Evolutionary conservation across 2,329 filamentous ascomycete genomes (phyloP).

Genomic region (Colletotrichum sp.): DNA sequence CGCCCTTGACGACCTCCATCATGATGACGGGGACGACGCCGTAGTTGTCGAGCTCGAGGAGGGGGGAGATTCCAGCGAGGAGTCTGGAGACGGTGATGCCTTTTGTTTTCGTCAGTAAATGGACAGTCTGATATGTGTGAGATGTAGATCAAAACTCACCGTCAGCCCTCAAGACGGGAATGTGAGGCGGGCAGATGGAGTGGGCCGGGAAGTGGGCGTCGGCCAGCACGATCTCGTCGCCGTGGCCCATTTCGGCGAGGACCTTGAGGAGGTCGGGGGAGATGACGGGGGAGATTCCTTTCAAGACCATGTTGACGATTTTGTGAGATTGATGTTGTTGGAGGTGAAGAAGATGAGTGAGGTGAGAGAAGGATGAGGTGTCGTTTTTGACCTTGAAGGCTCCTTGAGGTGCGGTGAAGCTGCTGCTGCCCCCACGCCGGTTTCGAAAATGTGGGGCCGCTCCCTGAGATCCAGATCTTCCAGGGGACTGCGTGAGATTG

Average conservation of each 20-base stretch:
- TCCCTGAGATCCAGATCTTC: not conserved
- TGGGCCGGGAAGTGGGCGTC: slow-evolving; percentile 19
- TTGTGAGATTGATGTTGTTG: not conserved
- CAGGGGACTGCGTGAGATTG: not conserved
- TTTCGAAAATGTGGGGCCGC: not conserved
- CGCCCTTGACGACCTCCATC: slow-evolving; percentile 20
- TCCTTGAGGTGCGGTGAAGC: not conserved
- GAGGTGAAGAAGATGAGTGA: not conserved
- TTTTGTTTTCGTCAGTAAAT: not conserved
- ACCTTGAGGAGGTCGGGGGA: slow-evolving; percentile 19
- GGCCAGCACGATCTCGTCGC: slow-evolving; percentile 14
- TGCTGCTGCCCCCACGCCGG: not conserved
- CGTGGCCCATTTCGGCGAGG: slow-evolving; percentile 18
- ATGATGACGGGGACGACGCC: slow-evolving; percentile 17
- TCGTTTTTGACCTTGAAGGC: not conserved
- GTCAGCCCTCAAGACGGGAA: slow-evolving; percentile 11
- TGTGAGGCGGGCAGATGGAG: slow-evolving; percentile 16
- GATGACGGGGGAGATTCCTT: slow-evolving; percentile 17
- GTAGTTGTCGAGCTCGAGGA: slow-evolving; percentile 17
- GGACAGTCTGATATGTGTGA: no score
- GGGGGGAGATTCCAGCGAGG: slow-evolving; percentile 7
- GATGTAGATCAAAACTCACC: not conserved
- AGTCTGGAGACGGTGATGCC: slow-evolving; percentile 18
- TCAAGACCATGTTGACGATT: not conserved
- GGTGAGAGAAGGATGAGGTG: not conserved